Base-by-base conservation (phyloP, 148 eudicot genomes). In the Persicaria tinctoria region DNA sequence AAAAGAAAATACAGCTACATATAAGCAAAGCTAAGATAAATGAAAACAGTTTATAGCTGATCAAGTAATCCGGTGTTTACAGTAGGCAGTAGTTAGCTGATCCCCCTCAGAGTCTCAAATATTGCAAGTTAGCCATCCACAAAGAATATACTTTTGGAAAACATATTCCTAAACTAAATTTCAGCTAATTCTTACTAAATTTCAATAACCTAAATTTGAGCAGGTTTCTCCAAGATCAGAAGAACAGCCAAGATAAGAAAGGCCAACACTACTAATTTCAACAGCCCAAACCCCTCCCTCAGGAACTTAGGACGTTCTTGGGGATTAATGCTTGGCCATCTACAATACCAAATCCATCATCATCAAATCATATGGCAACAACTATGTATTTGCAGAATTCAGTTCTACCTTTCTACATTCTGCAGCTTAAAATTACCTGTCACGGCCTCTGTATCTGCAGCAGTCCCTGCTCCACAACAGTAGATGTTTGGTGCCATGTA, bases 381-480 rank as follows among this genome's bases (percentile, higher is more conserved):
- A 66, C 46, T 66, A 41, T 12, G 48, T 8, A 13, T 66, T 17
- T 66, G n/a, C 70, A 41, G 6, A 13, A 66, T 8, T 66, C 47
- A 66, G 4, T 12, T 66, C 70, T 12, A 66, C 70, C 44, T 41
- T 60, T 66, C 3, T 44, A 41, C 14, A 38, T 38, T 41, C 11
- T 41, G 70, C 46, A 74, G 32, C 66, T 47, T 45, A 20, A 18
- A 44, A 46, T 73, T 82, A 95, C 98, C 98, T 68, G 97, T 95
- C 68, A 92, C 97, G 5, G 97, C 96, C 82, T 95, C 96, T 17
- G 97, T 95, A 86, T 95, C 98, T 71, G 98, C 97, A 79, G 98
- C 98, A 68, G 97, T 92, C 63, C 98, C 98, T 55, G 97, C 98
- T 77, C 98, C 98, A 87, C 98, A 95, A 73, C 98, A 95, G 80